A percentile compares a stretch with the other conserved stretches of the same genome.
These are phyloP conservation scores for Scortechinia acanthostroma DNA, from an alignment of 2,329 filamentous ascomycete genomes.

Conservation along the genomic window DNA sequence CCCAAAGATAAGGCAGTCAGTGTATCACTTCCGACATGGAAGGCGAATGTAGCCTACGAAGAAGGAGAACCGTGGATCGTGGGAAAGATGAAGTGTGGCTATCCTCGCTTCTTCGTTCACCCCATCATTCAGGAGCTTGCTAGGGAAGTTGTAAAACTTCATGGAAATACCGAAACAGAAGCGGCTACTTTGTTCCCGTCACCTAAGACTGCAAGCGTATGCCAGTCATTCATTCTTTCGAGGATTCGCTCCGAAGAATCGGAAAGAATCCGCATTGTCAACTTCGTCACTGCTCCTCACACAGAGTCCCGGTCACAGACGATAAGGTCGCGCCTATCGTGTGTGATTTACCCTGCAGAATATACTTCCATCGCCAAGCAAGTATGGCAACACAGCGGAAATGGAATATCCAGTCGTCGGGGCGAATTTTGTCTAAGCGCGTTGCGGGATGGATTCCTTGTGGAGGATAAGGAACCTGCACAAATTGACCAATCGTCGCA, in stretches of 20 bases:
- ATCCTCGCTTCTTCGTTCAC: constrained; percentile 41
- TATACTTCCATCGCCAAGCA: constrained; percentile 55
- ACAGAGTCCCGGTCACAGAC: constrained; percentile 16
- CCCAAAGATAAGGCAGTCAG: constrained; percentile 52
- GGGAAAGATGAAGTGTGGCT: constrained; percentile 68
- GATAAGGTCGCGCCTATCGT: constrained; percentile 33
- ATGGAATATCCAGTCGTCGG: constrained; percentile 63
- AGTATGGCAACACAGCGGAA: constrained; percentile 70
- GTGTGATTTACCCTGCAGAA: constrained; percentile 51
- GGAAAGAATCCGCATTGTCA: constrained; percentile 31
- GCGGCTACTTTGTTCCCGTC: not conserved
- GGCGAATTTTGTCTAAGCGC: constrained; percentile 61
- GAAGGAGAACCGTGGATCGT: constrained; percentile 64
- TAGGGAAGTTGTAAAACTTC: not conserved
- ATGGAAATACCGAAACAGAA: not conserved
- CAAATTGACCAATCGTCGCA: not conserved
- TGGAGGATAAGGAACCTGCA: not conserved
- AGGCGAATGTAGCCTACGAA: constrained; percentile 65
- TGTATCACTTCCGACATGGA: constrained; percentile 69
- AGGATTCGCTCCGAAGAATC: not conserved
- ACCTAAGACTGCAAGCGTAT: not conserved
- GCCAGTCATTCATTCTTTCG: not conserved
- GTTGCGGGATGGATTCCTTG: constrained; percentile 48
- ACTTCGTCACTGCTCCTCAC: constrained; percentile 36
- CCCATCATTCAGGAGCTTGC: constrained; percentile 1